Evolutionary conservation across 805 yeast genomes (phyloP), one percentile per base, ranked within the genome.

Genomic region (Hermanozyma aechmeae): DNA sequence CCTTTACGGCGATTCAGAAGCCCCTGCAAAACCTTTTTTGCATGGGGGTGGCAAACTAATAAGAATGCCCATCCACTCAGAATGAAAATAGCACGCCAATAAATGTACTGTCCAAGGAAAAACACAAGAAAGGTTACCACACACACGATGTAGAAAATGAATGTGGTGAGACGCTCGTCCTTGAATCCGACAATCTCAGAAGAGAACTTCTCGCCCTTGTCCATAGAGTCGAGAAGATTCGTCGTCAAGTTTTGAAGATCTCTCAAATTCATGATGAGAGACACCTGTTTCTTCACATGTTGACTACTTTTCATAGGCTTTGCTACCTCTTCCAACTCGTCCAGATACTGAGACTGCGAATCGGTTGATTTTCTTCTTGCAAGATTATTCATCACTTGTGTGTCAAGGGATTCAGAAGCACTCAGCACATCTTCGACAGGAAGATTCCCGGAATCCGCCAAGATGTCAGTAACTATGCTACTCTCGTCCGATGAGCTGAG

Each of bases 211-310:
- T 81, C 85, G 6, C 70, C 50, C 12, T 56, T 51, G 13, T 76
- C 76, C 29, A 73, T 54, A 0, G 63, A 45, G 11, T 60, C 53
- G 15, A 82, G 61, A 6, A 78, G 33, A 30, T 69, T 71, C 0
- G 78, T 59, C 12, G 83, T 71, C 20, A 74, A 51, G 36, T 74
- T 73, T 48, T 84, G 94, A 16, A 82, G 58, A 45, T 82, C 89
- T 33, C 82, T 65, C 76, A 83, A 65, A 40, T 79, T 82, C 34
- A 76, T 64, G 35, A 71, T 39, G 18, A 71, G 45, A n/a, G 61
- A 56, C 38, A 65, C 48, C 37, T 67, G 66, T 4, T 50, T 41
- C 37, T 55, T 56, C 13, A 53, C 45, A 11, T 14, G 16, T 14
- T 10, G 16, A 21, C 24, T 6, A n/a, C 18, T 20, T 16, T 15